phyloP scores from a whole-genome alignment of 2,329 filamentous ascomycete genomes.

The Pseudofabraea citricarpa region DNA sequence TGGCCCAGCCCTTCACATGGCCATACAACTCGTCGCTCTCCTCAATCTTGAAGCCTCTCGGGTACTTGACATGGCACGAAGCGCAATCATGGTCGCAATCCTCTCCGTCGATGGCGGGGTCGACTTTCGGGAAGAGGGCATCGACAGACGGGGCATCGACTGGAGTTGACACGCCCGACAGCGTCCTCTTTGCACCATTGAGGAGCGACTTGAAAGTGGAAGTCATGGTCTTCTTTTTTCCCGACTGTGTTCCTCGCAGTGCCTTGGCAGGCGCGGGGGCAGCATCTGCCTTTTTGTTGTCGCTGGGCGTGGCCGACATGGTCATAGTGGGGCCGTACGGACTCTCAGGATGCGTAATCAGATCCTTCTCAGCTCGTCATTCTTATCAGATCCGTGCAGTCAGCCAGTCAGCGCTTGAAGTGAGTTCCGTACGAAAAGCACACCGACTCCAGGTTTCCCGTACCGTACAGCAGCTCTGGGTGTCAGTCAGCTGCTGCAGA shows the following conservation, averaged over 20 bases:
- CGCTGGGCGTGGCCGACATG: constrained; percentile 4
- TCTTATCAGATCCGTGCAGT: neutral
- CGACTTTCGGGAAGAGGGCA: constrained; percentile 67
- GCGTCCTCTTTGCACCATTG: constrained; percentile 17
- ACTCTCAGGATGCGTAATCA: constrained; percentile 1
- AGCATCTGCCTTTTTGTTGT: constrained; percentile 3
- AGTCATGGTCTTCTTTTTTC: constrained; percentile 14
- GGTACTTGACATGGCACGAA: constrained; percentile 74
- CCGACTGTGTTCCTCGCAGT: neutral
- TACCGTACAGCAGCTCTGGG: neutral
- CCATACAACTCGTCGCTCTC: constrained; percentile 78
- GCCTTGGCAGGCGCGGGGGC: neutral
- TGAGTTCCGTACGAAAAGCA: neutral
- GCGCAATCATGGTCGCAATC: constrained; percentile 87
- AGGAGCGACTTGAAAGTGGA: constrained; percentile 22
- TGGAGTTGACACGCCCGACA: constrained; percentile 19
- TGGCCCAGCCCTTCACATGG: constrained; percentile 78
- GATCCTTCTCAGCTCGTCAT: neutral
- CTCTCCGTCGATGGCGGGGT: constrained; percentile 76
- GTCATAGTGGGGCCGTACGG: neutral
- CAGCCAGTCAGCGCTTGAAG: neutral
- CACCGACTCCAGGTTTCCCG: too few relatives aligned
- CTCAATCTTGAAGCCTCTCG: constrained; percentile 67
- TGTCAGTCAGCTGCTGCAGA: neutral
- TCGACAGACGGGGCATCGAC: constrained; percentile 16